Evolutionary conservation across 768 basidiomycete species (phyloP).

Genomic region (Suillus decipiens): DNA sequence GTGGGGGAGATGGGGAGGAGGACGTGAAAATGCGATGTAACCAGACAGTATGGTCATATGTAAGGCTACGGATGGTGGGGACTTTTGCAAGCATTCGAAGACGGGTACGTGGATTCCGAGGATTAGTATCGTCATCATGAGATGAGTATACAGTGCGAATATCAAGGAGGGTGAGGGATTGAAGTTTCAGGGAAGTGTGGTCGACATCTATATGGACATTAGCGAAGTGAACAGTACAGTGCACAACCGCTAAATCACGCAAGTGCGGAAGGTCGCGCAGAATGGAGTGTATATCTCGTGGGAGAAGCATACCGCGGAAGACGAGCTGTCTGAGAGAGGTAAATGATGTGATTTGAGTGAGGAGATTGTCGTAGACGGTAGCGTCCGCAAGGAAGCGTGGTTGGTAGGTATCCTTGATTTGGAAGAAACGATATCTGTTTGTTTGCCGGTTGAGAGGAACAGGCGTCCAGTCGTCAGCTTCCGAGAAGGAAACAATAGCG

Average conservation of each 20-base stretch:
- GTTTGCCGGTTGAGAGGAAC: constrained; percentile 13
- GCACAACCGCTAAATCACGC: constrained; percentile 41
- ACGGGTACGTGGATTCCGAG: constrained; percentile 11
- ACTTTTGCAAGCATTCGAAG: constrained; percentile 38
- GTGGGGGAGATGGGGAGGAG: constrained; percentile 18
- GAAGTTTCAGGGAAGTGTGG: constrained; percentile 44
- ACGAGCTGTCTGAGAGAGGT: constrained; percentile 38
- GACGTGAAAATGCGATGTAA: constrained; percentile 41
- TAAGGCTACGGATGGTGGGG: constrained; percentile 38
- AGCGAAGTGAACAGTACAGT: constrained; percentile 33
- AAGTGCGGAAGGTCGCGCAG: constrained; percentile 41
- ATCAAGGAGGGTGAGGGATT: constrained; percentile 41
- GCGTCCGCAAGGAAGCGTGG: constrained; percentile 27
- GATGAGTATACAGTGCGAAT: constrained; percentile 23
- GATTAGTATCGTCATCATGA: constrained; percentile 18
- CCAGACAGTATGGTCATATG: constrained; percentile 38
- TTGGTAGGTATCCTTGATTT: constrained; percentile 22
- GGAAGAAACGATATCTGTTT: constrained; percentile 10
- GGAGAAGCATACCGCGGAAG: constrained; percentile 39
- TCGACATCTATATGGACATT: constrained; percentile 22
- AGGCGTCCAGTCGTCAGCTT: constrained; percentile 17
- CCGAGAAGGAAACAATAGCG: constrained; percentile 18
- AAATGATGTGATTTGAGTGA: constrained; percentile 28
- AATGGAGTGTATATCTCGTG: constrained; percentile 34
- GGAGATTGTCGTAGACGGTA: constrained; percentile 27